Conservation (phyloP, 2,329 filamentous ascomycete species). For the Purpureocillium takamizusanense region DNA sequence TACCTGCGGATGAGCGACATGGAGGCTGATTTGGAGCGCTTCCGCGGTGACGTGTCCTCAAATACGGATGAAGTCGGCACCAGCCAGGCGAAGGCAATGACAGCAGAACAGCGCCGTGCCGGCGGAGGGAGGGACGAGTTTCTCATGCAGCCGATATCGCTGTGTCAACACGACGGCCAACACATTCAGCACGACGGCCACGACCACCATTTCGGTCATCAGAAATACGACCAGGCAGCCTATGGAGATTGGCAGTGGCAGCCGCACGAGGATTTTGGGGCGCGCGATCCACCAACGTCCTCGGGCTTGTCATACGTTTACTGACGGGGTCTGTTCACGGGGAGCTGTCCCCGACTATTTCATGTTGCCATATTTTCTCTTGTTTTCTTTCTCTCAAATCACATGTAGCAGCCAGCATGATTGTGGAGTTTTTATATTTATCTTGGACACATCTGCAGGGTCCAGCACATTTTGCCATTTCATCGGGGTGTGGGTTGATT, state of each 20-base stretch:
- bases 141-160: background rate
- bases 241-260: conserved; percentile 24
- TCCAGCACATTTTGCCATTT: too few relatives aligned
- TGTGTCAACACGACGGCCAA: background rate
- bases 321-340: conserved; percentile 1
- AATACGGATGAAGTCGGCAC: too few relatives aligned
- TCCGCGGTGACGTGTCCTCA: conserved; percentile 23
- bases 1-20: conserved; percentile 48
- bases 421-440: conserved; percentile 8
- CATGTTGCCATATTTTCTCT: background rate
- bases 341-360: too few relatives aligned
- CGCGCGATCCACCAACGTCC: conserved; percentile 12
- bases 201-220: background rate
- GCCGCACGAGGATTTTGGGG: conserved; percentile 22
- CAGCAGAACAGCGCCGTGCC: background rate
- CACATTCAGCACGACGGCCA: too few relatives aligned
- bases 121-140: background rate
- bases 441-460: too few relatives aligned
- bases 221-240: conserved; percentile 2
- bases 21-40: conserved; percentile 51
- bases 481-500: too few relatives aligned
- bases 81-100: conserved; percentile 8
- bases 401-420: conserved; percentile 2
- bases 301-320: conserved; percentile 22
- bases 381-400: background rate